Evolutionary conservation across 2,329 filamentous ascomycete genomes (phyloP).

Genomic region (Ascochyta rabiei): DNA sequence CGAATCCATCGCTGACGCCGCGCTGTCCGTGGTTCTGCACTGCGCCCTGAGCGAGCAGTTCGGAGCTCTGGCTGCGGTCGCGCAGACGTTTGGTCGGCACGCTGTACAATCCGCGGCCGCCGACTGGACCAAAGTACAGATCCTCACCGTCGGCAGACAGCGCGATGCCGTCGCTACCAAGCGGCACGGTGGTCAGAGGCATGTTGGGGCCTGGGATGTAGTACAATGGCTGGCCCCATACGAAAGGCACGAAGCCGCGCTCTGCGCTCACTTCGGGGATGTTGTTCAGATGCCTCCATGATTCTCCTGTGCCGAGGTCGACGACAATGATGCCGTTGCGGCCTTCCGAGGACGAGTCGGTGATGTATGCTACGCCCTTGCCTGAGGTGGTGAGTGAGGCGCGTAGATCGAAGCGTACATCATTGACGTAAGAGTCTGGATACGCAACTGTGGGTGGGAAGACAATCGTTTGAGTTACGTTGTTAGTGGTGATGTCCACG

Average conservation of each 20-base stretch:
- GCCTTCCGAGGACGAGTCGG: slow-evolving; percentile 57
- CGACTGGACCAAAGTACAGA: slow-evolving; percentile 55
- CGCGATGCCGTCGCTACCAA: slow-evolving; percentile 60
- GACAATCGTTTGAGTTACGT: slow-evolving; percentile 57
- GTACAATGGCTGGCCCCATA: slow-evolving; percentile 58
- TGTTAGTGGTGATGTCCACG: slow-evolving; percentile 54
- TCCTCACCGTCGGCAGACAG: slow-evolving; percentile 56
- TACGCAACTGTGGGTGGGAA: slow-evolving; percentile 57
- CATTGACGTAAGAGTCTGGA: slow-evolving; percentile 59
- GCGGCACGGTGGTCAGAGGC: slow-evolving; percentile 48
- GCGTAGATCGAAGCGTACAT: slow-evolving; percentile 61
- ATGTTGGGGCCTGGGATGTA: slow-evolving; percentile 44
- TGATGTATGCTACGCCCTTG: slow-evolving; percentile 60
- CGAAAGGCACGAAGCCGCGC: slow-evolving; percentile 54
- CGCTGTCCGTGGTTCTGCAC: slow-evolving; percentile 55
- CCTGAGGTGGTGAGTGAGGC: slow-evolving; percentile 49
- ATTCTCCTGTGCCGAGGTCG: slow-evolving; percentile 56
- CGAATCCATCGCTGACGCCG: slow-evolving; percentile 59
- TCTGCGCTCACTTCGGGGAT: slow-evolving; percentile 50
- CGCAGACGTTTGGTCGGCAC: slow-evolving; percentile 54
- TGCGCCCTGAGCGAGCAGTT: slow-evolving; percentile 53
- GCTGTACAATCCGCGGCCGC: slow-evolving; percentile 53
- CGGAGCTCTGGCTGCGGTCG: slow-evolving; percentile 46
- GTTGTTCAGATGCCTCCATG: slow-evolving; percentile 58
- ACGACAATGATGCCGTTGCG: slow-evolving; percentile 57